Evolutionary conservation across 768 basidiomycete genomes (phyloP).

Genomic region (Cubamyces lactineus): DNA sequence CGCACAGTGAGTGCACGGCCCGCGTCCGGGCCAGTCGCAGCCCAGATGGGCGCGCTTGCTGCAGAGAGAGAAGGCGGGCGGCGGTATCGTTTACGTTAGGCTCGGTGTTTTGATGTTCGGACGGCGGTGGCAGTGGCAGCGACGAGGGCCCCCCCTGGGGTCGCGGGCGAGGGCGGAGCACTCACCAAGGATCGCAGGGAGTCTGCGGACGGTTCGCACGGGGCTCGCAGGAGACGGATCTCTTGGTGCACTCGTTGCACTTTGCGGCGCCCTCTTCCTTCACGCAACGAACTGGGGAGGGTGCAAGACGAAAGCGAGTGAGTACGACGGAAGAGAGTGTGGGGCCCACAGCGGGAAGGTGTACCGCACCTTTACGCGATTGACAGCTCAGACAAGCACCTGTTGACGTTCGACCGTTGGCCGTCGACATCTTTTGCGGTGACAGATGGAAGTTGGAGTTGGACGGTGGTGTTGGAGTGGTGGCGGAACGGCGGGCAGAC

Average conservation of each 20-base stretch:
- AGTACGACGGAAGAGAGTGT: background rate
- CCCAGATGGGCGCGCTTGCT: slow-evolving; percentile 7
- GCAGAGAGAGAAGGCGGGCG: background rate
- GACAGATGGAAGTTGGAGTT: background rate
- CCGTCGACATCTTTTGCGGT: background rate
- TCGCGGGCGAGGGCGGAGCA: background rate
- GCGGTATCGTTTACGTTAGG: too few species aligned
- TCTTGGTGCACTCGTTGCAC: slow-evolving; percentile 3
- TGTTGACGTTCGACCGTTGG: background rate
- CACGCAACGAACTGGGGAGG: background rate
- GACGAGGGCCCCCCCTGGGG: background rate
- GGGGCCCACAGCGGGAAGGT: background rate
- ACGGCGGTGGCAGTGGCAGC: too few species aligned
- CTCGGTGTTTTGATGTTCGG: too few species aligned
- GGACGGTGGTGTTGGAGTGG: background rate
- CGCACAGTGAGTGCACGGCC: slow-evolving; percentile 8
- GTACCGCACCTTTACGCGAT: background rate
- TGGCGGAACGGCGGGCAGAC: background rate
- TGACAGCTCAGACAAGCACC: background rate
- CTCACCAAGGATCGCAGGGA: slow-evolving; percentile 9
- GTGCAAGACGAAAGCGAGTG: background rate
- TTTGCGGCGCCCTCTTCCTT: background rate
- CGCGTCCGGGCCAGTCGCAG: slow-evolving; percentile 2
- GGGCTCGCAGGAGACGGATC: background rate
- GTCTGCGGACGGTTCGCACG: background rate